Evolutionary conservation across 208 protist genomes (phyloP).

Genomic region (Leishmania arabica): DNA sequence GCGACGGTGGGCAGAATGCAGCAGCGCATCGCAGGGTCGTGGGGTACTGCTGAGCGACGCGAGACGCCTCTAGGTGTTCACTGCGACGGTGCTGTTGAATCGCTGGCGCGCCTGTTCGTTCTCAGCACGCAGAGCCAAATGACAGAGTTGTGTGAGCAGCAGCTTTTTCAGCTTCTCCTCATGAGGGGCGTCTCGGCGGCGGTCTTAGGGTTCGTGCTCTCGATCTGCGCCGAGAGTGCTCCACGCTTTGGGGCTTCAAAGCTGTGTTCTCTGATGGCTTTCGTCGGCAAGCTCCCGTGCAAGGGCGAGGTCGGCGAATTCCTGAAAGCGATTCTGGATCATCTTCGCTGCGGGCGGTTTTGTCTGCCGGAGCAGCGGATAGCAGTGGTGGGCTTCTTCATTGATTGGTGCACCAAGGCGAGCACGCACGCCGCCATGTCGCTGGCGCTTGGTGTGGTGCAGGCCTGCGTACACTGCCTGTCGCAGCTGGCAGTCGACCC

Average conservation of each 20-base stretch:
- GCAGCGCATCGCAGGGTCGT: constrained; percentile 28
- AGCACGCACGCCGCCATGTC: constrained; percentile 25
- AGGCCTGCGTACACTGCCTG: constrained; percentile 27
- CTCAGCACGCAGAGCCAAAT: constrained; percentile 30
- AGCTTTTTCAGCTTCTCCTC: constrained; percentile 46
- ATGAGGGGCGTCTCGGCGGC: constrained; percentile 22
- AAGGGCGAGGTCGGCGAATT: constrained; percentile 28
- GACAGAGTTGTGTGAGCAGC: constrained; percentile 38
- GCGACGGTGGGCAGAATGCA: constrained; percentile 30
- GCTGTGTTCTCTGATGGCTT: constrained; percentile 26
- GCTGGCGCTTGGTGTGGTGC: constrained; percentile 26
- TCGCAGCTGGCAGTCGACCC: constrained; percentile 12
- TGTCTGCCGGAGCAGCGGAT: constrained; percentile 19
- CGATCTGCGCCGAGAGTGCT: constrained; percentile 45
- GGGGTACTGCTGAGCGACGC: constrained; percentile 10
- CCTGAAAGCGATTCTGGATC: constrained; percentile 23
- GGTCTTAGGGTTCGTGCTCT: constrained; percentile 43
- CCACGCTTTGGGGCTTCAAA: constrained; percentile 34
- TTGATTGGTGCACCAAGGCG: constrained; percentile 34
- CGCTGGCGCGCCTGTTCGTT: constrained; percentile 49
- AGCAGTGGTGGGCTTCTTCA: constrained; percentile 42
- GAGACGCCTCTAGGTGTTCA: constrained; percentile 13
- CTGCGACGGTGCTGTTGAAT: constrained; percentile 29
- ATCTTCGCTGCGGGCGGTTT: constrained; percentile 19
- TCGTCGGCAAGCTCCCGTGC: constrained; percentile 23